These are phyloP conservation scores for Dipteronia dyeriana DNA, from an alignment of 345 rosid genomes.

Conservation along the genomic window DNA sequence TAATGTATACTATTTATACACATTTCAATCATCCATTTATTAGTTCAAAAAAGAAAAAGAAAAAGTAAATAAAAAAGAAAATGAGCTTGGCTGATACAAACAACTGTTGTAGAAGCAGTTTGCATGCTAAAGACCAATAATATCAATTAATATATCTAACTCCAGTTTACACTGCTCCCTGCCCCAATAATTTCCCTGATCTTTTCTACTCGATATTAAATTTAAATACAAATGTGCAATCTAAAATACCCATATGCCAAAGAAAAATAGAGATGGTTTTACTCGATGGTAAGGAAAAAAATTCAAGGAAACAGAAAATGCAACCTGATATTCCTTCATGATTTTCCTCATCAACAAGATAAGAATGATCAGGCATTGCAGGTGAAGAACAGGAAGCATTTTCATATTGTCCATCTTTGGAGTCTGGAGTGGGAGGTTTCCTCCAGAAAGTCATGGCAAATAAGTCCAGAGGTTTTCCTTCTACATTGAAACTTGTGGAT, in stretches of 20 bases:
- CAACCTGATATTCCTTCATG: conserved; percentile 50
- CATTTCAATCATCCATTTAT: too few relatives aligned
- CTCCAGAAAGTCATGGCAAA: conserved; percentile 51
- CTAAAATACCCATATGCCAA: not conserved
- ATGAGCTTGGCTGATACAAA: not conserved
- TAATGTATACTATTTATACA: not conserved
- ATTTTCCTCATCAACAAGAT: conserved; percentile 30
- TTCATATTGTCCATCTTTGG: conserved; percentile 38
- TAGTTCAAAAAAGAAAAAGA: too few relatives aligned
- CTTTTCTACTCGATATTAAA: not conserved
- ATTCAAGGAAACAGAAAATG: conserved; percentile 13
- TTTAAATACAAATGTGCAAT: not conserved
- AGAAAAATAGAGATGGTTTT: not conserved
- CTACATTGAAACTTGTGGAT: conserved; percentile 22
- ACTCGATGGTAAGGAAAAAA: not conserved
- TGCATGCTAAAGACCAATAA: not conserved
- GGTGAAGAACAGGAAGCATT: conserved; percentile 30
- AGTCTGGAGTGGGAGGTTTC: conserved; percentile 49
- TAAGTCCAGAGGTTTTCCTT: conserved; percentile 31
- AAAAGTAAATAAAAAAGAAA: too few relatives aligned
- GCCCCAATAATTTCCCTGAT: not conserved
- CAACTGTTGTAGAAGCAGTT: not conserved
- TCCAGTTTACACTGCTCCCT: not conserved
- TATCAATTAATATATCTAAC: not conserved
- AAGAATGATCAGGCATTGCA: conserved; percentile 21